A percentile compares a stretch with the other conserved stretches of the same genome.
phyloP scores from a whole-genome alignment of 2,329 filamentous ascomycete genomes.

The Dothideomycetes sp. region DNA sequence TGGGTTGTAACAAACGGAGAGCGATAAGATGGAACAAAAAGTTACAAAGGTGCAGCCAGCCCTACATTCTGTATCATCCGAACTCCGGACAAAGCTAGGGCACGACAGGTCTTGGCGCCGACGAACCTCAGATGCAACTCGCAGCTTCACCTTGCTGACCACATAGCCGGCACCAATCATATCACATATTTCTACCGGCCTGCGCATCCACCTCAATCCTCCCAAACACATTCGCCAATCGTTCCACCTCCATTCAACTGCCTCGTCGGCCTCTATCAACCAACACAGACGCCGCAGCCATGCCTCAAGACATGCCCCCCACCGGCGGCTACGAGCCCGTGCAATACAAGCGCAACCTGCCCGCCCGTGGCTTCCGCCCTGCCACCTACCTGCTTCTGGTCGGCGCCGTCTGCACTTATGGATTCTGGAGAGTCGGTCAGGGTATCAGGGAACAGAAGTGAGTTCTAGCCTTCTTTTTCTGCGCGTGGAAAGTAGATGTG shows the following conservation, averaged over 20 bases:
- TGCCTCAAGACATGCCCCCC: conserved; percentile 98
- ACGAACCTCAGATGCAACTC: background rate
- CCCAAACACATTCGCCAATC: background rate
- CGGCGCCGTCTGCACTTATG: conserved; percentile 72
- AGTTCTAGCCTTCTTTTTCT: conserved; percentile 24
- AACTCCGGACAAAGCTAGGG: background rate
- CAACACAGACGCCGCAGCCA: conserved; percentile 31
- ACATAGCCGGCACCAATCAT: too few species aligned
- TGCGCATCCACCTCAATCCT: too few species aligned
- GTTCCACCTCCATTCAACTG: background rate
- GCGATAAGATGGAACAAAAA: too few species aligned
- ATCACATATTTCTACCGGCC: too few species aligned
- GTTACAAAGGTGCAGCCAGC: background rate
- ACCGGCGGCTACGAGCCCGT: conserved; percentile 88
- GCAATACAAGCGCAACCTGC: conserved; percentile 97
- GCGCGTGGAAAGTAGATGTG: too few species aligned
- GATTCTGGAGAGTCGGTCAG: conserved; percentile 75
- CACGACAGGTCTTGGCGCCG: too few species aligned
- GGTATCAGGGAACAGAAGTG: conserved; percentile 90
- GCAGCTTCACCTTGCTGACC: too few species aligned
- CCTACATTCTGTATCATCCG: too few species aligned
- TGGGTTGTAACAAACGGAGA: too few species aligned
- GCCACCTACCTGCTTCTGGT: conserved; percentile 66
- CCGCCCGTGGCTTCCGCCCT: conserved; percentile 80
- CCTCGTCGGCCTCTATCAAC: background rate